Conservation (phyloP, 2,329 filamentous ascomycete genomes). For the Cercospora nicotianae region DNA sequence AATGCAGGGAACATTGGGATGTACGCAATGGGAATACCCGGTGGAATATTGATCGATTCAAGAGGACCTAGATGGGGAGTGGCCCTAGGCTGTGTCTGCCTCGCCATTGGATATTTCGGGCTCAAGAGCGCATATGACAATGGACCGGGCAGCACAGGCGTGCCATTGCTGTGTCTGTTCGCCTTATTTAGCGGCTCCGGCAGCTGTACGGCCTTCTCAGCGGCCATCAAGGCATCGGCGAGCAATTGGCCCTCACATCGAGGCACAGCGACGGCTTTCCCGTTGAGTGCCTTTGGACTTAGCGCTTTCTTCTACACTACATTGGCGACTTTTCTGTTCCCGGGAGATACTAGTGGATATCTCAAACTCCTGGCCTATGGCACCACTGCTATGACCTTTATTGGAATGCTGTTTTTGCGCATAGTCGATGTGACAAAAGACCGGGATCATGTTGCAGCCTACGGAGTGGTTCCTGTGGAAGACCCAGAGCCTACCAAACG, state of each 20-base stretch:
- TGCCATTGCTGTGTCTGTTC: slow-evolving; percentile 71
- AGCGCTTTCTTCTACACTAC: slow-evolving; percentile 96
- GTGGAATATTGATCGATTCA: slow-evolving; percentile 82
- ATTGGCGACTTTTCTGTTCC: slow-evolving; percentile 73
- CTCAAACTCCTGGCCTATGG: slow-evolving; percentile 77
- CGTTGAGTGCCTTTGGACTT: slow-evolving; percentile 86
- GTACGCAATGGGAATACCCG: slow-evolving; percentile 86
- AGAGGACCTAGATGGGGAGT: slow-evolving; percentile 79
- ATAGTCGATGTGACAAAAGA: slow-evolving; percentile 55
- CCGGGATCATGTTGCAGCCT: slow-evolving; percentile 52
- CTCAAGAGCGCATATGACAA: slow-evolving; percentile 75
- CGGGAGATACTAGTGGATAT: slow-evolving; percentile 78
- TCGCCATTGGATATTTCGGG: slow-evolving; percentile 82
- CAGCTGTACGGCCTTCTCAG: slow-evolving; percentile 86
- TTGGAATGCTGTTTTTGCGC: slow-evolving; percentile 81
- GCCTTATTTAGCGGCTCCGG: slow-evolving; percentile 84
- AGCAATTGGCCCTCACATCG: slow-evolving; percentile 89
- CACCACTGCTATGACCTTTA: slow-evolving; percentile 71
- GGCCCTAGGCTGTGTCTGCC: slow-evolving; percentile 68
- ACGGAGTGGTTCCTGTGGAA: slow-evolving; percentile 57
- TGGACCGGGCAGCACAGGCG: slow-evolving; percentile 59
- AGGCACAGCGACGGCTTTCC: slow-evolving; percentile 91
- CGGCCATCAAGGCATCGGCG: slow-evolving; percentile 79
- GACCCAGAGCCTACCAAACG: slow-evolving; percentile 21
- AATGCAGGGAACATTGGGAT: slow-evolving; percentile 86